Conservation (phyloP, 169 alveolate species). For the Besnoitia besnoiti region DNA sequence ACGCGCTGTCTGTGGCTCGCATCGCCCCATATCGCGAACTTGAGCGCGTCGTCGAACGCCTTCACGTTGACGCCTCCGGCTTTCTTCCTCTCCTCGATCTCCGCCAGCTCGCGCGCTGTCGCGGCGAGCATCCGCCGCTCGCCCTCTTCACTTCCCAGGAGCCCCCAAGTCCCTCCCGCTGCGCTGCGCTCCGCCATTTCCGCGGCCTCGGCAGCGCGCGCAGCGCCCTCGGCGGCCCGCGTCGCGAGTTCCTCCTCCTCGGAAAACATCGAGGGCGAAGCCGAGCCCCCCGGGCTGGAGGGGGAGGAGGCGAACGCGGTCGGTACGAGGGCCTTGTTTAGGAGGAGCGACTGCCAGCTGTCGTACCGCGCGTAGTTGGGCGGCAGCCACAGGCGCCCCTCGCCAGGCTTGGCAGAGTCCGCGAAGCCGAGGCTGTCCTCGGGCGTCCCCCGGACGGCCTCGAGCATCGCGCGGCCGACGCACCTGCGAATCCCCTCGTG, state of each 20-base stretch:
- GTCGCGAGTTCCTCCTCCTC: not conserved
- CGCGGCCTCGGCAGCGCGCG: not conserved
- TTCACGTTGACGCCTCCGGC: slow-evolving; percentile 1
- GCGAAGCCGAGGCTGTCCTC: slow-evolving; percentile 1
- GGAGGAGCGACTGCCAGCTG: not conserved
- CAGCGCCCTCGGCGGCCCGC: not conserved
- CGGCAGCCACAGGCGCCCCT: not conserved
- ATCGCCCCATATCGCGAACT: slow-evolving; percentile 9
- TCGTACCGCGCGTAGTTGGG: not conserved
- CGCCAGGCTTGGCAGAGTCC: not conserved
- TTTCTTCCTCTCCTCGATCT: not conserved
- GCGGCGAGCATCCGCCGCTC: not conserved
- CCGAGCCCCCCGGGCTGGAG: not conserved
- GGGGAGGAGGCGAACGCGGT: not conserved
- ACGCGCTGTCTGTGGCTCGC: no score
- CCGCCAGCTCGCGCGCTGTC: not conserved
- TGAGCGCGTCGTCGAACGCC: slow-evolving; percentile 20
- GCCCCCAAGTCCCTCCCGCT: not conserved
- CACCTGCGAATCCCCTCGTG: slow-evolving; percentile 51
- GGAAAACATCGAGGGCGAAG: not conserved
- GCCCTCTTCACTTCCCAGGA: not conserved
- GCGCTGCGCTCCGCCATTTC: not conserved
- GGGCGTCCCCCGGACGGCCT: slow-evolving; percentile 2
- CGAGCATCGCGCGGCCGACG: slow-evolving; percentile 40
- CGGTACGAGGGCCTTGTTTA: not conserved